Evolutionary conservation across 495 filamentous ascomycete species (phyloP).

Genomic region (Penicillium robsamsonii): DNA sequence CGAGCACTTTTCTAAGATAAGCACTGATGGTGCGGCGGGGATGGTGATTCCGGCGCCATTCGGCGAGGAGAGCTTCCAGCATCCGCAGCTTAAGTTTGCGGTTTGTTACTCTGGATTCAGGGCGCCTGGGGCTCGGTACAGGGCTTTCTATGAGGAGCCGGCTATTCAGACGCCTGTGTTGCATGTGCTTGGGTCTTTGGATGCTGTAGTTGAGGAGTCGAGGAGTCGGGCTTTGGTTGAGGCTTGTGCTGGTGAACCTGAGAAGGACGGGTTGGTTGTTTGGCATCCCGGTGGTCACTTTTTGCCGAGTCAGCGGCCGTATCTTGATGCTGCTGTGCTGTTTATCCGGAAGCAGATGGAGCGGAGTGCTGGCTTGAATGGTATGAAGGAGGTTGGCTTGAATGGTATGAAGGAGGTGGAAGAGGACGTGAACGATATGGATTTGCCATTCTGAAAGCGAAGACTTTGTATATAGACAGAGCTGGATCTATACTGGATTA

Average conservation of each 20-base stretch:
- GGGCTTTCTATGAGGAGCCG: conserved; percentile 68
- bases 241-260: conserved; percentile 56
- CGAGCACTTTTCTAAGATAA: conserved; percentile 29
- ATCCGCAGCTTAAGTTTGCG: conserved; percentile 71
- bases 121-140: conserved; percentile 60
- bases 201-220: conserved; percentile 82
- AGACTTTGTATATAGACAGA: conserved; percentile 7
- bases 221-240: conserved; percentile 64
- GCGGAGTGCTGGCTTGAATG: conserved; percentile 14
- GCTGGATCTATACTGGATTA: conserved; percentile 3
- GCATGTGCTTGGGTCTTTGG: conserved; percentile 80
- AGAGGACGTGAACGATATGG: conserved; percentile 63
- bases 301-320: conserved; percentile 77
- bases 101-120: conserved; percentile 78
- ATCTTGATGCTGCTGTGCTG: conserved; percentile 66
- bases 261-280: conserved; percentile 59
- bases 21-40: conserved; percentile 22
- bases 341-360: conserved; percentile 68
- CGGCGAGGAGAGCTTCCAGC: conserved; percentile 37
- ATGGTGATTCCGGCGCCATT: conserved; percentile 53
- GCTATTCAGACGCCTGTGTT: conserved; percentile 72
- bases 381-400: conserved; percentile 30
- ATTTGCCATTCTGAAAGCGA: conserved; percentile 57
- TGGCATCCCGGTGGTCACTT: conserved; percentile 94
- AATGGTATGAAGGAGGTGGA: conserved; percentile 36